Evolutionary conservation across 768 basidiomycete genomes (phyloP), one percentile per base, ranked within the genome.

Genomic region (Leccinum pellstonianum): DNA sequence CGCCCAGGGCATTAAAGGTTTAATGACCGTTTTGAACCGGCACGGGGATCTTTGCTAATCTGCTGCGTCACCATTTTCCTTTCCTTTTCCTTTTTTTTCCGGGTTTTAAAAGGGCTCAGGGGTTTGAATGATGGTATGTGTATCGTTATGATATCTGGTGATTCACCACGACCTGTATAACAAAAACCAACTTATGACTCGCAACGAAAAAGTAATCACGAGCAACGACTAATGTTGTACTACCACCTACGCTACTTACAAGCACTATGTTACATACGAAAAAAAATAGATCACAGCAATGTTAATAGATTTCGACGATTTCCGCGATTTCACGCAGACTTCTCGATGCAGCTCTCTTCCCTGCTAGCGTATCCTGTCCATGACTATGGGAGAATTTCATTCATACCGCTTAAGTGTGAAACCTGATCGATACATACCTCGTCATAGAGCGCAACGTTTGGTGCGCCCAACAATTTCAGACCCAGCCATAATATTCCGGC

Each of bases 351-450:
- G 74, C 93, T 95, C 55, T 87, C 80, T 14, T 82, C 67, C 58
- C 94, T 80, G 73, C 81, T 77, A 2, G 94, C 93, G 72, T 97
- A 98, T 3, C 96, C 96, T 2, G 91, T 91, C 96, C 96, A 98
- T 29, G 92, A 93, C 95, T 96, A 65, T 38, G 41, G n/a, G 43
- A 55, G 10, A 52, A 51, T n/a, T 50, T 56, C 41, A 57, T 72
- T 63, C 61, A 66, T 63, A 57, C 56, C 43, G 61, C 46, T 58
- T 57, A 61, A 31, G 51, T 51, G 49, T 51, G 49, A 50, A 57
- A 37, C 41, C 23, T 56, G 56, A 62, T 57, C 52, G 47, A 33
- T 49, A 61, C 85, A 54, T 69, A 96, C 95, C 85, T 99, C 97
- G 65, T 99, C 97, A 69, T 98, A 99, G 11, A 98, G 73, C n/a